These are phyloP conservation scores for Cucurbita ficifolia DNA, from an alignment of 306 rosid genomes.

Conservation along the genomic window DNA sequence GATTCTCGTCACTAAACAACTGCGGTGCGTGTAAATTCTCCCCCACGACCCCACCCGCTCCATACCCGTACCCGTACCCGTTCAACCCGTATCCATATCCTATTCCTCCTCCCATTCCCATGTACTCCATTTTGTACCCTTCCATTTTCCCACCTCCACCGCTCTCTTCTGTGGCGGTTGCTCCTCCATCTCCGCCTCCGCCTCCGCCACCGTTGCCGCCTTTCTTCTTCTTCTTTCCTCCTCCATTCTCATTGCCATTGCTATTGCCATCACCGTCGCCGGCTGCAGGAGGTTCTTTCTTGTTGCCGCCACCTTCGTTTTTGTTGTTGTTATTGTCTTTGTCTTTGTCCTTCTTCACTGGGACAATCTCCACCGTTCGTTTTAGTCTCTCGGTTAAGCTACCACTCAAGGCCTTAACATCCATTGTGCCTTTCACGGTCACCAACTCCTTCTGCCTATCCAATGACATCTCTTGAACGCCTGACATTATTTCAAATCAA, in stretches of 20 bases:
- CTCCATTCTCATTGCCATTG: background rate
- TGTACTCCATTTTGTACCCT: slow-evolving; percentile 17
- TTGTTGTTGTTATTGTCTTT: slow-evolving; percentile 1
- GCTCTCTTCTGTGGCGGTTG: background rate
- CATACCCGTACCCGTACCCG: slow-evolving; percentile 17
- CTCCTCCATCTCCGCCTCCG: no score
- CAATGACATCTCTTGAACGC: slow-evolving; percentile 23
- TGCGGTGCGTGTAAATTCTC: slow-evolving; percentile 36
- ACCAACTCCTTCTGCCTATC: slow-evolving; percentile 46
- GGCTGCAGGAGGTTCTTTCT: background rate
- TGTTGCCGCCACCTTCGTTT: slow-evolving; percentile 7
- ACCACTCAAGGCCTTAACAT: slow-evolving; percentile 31
- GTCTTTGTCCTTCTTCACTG: slow-evolving; percentile 43
- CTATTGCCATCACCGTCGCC: background rate
- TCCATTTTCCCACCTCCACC: slow-evolving; percentile 16
- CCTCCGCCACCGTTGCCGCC: background rate
- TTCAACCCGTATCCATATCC: background rate
- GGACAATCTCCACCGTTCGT: slow-evolving; percentile 47
- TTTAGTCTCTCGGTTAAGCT: slow-evolving; percentile 28
- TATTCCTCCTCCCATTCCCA: background rate
- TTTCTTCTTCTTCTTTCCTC: slow-evolving; percentile 10
- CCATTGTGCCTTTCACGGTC: slow-evolving; percentile 55
- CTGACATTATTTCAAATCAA: slow-evolving; percentile 10
- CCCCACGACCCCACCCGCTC: slow-evolving; percentile 16
- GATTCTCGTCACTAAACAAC: slow-evolving; percentile 75